Evolutionary conservation across 345 rosid genomes (phyloP).

Genomic region (Moricandia moricandioides): DNA sequence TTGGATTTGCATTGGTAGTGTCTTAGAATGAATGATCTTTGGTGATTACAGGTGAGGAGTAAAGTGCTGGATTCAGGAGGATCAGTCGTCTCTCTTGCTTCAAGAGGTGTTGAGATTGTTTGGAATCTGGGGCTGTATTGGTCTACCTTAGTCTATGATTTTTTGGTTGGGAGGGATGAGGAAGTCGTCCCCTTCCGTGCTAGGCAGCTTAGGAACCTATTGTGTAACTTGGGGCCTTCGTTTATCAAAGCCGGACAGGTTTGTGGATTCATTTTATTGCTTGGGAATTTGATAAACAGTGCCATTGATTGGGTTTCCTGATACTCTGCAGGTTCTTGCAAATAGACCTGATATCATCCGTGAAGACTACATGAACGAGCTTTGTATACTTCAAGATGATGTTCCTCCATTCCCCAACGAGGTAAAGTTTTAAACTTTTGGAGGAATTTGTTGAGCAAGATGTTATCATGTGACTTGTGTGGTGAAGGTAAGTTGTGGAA

Average conservation of each 20-base stretch:
- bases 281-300: background rate
- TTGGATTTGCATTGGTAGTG: slow-evolving; percentile 6
- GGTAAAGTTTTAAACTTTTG: slow-evolving; percentile 38
- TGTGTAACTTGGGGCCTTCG: slow-evolving; percentile 95
- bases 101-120: slow-evolving; percentile 85
- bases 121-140: slow-evolving; percentile 91
- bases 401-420: slow-evolving; percentile 94
- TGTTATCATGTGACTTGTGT: slow-evolving; percentile 4
- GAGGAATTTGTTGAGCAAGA: background rate
- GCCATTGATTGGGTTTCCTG: too few relatives aligned
- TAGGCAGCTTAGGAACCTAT: slow-evolving; percentile 83
- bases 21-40: background rate
- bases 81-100: slow-evolving; percentile 55
- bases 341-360: slow-evolving; percentile 93
- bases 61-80: slow-evolving; percentile 84
- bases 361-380: slow-evolving; percentile 97
- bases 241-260: slow-evolving; percentile 99
- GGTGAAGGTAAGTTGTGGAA: slow-evolving; percentile 25
- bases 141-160: slow-evolving; percentile 84
- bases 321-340: slow-evolving; percentile 68
- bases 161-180: slow-evolving; percentile 78
- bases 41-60: slow-evolving; percentile 62
- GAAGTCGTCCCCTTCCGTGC: slow-evolving; percentile 93
- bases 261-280: slow-evolving; percentile 14
- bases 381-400: slow-evolving; percentile 96